Base-by-base conservation (phyloP, 306 rosid species). In the Pterocarpus macrocarpus region DNA sequence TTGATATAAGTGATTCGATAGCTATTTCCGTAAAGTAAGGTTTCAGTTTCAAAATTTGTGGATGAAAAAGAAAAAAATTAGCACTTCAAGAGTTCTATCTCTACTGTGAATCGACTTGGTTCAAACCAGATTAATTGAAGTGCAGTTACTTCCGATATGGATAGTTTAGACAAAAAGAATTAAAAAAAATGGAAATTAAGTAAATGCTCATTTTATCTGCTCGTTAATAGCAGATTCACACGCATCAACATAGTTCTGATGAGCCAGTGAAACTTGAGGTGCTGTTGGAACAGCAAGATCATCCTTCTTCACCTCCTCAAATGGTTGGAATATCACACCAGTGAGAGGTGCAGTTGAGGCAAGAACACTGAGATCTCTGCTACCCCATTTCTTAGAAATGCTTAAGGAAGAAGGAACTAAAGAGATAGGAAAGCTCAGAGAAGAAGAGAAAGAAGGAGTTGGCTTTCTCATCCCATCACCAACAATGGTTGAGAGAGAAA, bases 201-300 rank as follows among this genome's bases (percentile, higher is more conserved):
- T 4, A 75, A 64, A 2, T 7, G 83, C 80, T 74, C 28, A 89
- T 90, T 89, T 89, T 1, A 89, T 89, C 83, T 89, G 92, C 57
- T 86, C 85, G 32, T 89, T 89, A 71, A 84, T 84, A 0, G 70
- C 90, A 49, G 85, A 65, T 82, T 89, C 90, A 73, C 84, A 86
- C 45, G 82, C 82, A 70, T 68, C 76, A 15, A 12, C 59, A 44
- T 76, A 89, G 16, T 39, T 22, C 62, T 89, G 90, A 14, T 87
- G 84, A 56, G 90, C 90, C 71, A 86, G 3, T 15, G 92, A 89
- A 76, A 84, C 90, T 2, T 68, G 84, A 36, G 84, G 85, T 14
- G 82, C 75, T 4, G 69, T 15, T 0, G 92, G 92, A 71, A 86
- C 69, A 75, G 81, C 78, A 16, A 84, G 78, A 10, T 22, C 39